These are phyloP conservation scores for Diospyros lotus DNA, from an alignment of 148 eudicot species.

Conservation along the genomic window DNA sequence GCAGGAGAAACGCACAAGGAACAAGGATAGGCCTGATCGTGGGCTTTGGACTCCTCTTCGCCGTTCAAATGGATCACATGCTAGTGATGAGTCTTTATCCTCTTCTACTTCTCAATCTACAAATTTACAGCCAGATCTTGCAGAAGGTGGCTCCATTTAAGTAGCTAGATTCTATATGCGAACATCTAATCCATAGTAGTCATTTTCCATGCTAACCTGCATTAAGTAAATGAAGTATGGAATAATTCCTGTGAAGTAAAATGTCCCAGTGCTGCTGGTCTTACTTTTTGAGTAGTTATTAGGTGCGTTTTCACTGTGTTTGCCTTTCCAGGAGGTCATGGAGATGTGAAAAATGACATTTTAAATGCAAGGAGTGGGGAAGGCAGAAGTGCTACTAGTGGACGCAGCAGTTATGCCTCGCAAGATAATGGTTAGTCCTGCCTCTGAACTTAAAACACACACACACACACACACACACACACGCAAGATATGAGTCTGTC, in stretches of 20 bases:
- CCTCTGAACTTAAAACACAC: neutral
- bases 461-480: neutral
- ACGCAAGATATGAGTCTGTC: neutral
- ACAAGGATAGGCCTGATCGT: slow-evolving; percentile 91
- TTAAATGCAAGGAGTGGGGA: slow-evolving; percentile 34
- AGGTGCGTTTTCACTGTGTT: neutral
- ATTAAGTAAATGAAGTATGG: neutral
- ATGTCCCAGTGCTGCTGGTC: slow-evolving; percentile 1
- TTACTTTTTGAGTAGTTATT: neutral
- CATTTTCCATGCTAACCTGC: neutral
- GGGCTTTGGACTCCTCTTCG: slow-evolving; percentile 91
- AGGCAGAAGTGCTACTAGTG: slow-evolving; percentile 30
- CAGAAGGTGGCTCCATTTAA: slow-evolving; percentile 47
- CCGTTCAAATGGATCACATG: slow-evolving; percentile 62
- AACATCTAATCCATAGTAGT: neutral
- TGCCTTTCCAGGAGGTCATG: slow-evolving; percentile 34
- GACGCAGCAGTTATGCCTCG: slow-evolving; percentile 39
- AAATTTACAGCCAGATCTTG: slow-evolving; percentile 28
- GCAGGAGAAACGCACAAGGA: slow-evolving; percentile 75
- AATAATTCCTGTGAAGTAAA: neutral
- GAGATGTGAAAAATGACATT: slow-evolving; percentile 45
- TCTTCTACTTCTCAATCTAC: slow-evolving; percentile 40
- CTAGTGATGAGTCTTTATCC: slow-evolving; percentile 50
- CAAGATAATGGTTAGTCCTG: slow-evolving; percentile 48
- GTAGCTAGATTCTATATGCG: neutral